phyloP scores from a whole-genome alignment of 2,329 filamentous ascomycete species.

The Calcarisporium arbuscula region DNA sequence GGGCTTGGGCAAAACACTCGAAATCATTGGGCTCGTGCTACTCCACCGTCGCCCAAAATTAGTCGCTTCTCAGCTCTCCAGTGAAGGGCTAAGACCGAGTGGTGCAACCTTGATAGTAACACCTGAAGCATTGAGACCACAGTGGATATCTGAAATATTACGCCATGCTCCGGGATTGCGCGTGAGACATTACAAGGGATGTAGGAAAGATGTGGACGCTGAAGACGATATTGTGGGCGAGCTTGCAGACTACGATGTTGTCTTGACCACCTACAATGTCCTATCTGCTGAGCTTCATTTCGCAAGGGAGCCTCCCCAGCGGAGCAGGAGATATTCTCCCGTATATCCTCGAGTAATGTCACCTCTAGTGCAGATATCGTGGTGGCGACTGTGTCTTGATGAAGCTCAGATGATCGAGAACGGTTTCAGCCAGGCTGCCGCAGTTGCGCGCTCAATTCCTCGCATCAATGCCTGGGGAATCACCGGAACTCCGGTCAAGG shows the following conservation, averaged over 20 bases:
- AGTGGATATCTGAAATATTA: conserved; percentile 56
- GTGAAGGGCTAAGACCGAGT: conserved; percentile 39
- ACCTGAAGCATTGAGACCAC: conserved; percentile 47
- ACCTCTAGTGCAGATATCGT: conserved; percentile 72
- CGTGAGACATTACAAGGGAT: conserved; percentile 51
- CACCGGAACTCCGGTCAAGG: conserved; percentile 79
- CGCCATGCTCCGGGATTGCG: conserved; percentile 52
- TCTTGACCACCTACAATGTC: conserved; percentile 61
- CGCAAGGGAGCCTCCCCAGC: conserved; percentile 61
- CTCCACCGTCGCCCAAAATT: conserved; percentile 40
- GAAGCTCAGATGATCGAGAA: conserved; percentile 92
- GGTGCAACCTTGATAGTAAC: conserved; percentile 57
- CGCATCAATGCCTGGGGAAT: conserved; percentile 87
- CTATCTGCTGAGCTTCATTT: conserved; percentile 78
- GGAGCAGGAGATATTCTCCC: conserved; percentile 58
- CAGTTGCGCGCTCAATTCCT: conserved; percentile 72
- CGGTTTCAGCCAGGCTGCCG: conserved; percentile 76
- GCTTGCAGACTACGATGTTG: conserved; percentile 48
- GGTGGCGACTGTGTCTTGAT: conserved; percentile 78
- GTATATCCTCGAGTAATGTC: conserved; percentile 63
- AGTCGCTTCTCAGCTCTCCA: conserved; percentile 10
- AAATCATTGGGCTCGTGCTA: conserved; percentile 64
- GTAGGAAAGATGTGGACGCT: conserved; percentile 27
- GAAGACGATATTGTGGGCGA: conserved; percentile 35
- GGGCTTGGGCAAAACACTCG: conserved; percentile 76